phyloP scores from a whole-genome alignment of 108 stramenopile species.

The Nitzschia sp. region DNA sequence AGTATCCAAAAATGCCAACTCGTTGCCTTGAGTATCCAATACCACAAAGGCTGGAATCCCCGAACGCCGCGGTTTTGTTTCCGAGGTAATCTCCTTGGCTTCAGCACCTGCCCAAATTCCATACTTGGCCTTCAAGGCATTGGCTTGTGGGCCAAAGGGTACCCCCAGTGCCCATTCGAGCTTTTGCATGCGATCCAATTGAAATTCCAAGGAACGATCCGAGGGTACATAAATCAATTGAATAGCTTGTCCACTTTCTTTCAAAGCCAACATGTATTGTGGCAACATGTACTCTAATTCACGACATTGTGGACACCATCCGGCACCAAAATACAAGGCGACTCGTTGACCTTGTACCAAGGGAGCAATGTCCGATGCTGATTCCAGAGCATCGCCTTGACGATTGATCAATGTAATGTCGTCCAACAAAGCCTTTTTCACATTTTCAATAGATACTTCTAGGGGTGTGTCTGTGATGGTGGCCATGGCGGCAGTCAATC shows the following conservation, averaged over 20 bases:
- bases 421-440: neutral
- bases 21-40: conserved; percentile 46
- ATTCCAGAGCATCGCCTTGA: neutral
- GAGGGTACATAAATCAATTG: conserved; percentile 63
- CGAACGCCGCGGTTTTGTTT: conserved; percentile 40
- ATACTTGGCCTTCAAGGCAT: conserved; percentile 48
- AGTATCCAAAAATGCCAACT: conserved; percentile 54
- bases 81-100: conserved; percentile 21
- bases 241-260: conserved; percentile 38
- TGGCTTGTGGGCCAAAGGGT: conserved; percentile 51
- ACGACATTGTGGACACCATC: conserved; percentile 70
- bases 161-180: conserved; percentile 32
- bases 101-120: conserved; percentile 61
- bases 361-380: conserved; percentile 5
- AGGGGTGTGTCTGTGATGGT: neutral
- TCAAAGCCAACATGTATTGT: conserved; percentile 42
- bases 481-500: neutral
- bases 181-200: conserved; percentile 43
- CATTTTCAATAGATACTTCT: neutral
- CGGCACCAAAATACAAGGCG: conserved; percentile 66
- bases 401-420: neutral
- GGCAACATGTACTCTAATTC: conserved; percentile 59
- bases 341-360: conserved; percentile 52
- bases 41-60: conserved; percentile 76
- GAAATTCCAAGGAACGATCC: conserved; percentile 43